These are phyloP conservation scores for Albizia julibrissin DNA, from an alignment of 306 rosid species.

Conservation along the genomic window DNA sequence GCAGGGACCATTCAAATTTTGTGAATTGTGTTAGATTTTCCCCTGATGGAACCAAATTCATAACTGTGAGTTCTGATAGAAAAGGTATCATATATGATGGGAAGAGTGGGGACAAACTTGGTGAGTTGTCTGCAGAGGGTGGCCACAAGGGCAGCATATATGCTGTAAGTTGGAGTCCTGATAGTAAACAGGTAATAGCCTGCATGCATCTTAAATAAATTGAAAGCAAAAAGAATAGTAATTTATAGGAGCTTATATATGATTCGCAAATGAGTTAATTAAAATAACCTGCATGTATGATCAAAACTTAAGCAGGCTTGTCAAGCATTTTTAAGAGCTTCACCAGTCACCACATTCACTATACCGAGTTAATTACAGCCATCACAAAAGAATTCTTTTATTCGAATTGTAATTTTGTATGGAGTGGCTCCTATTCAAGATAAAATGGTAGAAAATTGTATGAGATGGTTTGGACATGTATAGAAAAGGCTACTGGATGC, in stretches of 20 bases:
- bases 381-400: not conserved
- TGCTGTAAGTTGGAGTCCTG: slow-evolving; percentile 94
- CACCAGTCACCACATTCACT: not conserved
- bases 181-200: slow-evolving; percentile 74
- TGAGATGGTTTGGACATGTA: no score
- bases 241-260: not conserved
- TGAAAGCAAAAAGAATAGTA: not conserved
- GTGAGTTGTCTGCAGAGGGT: slow-evolving; percentile 77
- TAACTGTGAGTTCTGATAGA: slow-evolving; percentile 91
- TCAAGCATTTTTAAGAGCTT: slow-evolving; percentile 25
- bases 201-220: slow-evolving; percentile 7
- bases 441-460: no score
- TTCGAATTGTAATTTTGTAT: not conserved
- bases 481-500: no score
- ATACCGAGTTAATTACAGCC: not conserved
- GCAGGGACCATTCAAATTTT: slow-evolving; percentile 96
- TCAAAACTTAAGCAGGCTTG: not conserved
- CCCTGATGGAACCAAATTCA: slow-evolving; percentile 93
- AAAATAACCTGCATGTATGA: not conserved
- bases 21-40: slow-evolving; percentile 86
- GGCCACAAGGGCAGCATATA: slow-evolving; percentile 96
- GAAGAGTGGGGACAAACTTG: slow-evolving; percentile 80
- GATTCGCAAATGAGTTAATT: not conserved
- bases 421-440: no score
- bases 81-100: slow-evolving; percentile 79